phyloP scores from a whole-genome alignment of 495 filamentous ascomycete genomes.

The Diplogelasinospora grovesii region DNA sequence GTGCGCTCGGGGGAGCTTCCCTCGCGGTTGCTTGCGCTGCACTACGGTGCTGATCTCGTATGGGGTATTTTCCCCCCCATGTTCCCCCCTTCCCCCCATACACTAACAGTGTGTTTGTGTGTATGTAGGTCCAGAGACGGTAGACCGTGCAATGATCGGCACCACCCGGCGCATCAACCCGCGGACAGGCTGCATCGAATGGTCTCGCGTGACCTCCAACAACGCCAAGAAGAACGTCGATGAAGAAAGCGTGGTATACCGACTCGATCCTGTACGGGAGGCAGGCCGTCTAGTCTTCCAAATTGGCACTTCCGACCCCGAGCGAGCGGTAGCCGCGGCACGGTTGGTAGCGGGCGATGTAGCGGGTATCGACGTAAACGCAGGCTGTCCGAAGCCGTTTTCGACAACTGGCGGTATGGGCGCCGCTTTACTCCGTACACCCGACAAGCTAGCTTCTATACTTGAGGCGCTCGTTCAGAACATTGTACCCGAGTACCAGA shows the following conservation, averaged over 20 bases:
- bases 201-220: slow-evolving; percentile 66
- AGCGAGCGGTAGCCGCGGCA: slow-evolving; percentile 75
- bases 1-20: slow-evolving; percentile 93
- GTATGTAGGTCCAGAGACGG: slow-evolving; percentile 72
- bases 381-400: slow-evolving; percentile 95
- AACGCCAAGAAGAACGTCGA: slow-evolving; percentile 39
- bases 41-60: slow-evolving; percentile 94
- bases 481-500: slow-evolving; percentile 65
- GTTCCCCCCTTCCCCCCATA: slow-evolving; percentile 3
- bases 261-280: slow-evolving; percentile 71
- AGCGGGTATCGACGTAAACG: slow-evolving; percentile 91
- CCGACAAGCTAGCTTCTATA: slow-evolving; percentile 75
- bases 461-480: slow-evolving; percentile 72
- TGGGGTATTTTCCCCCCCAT: slow-evolving; percentile 57
- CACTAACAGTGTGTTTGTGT: neutral
- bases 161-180: slow-evolving; percentile 68
- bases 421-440: slow-evolving; percentile 75
- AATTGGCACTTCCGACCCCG: slow-evolving; percentile 76
- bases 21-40: slow-evolving; percentile 74
- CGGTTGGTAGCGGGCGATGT: slow-evolving; percentile 79
- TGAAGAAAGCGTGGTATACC: slow-evolving; percentile 70
- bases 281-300: slow-evolving; percentile 74
- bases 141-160: slow-evolving; percentile 86
- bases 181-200: slow-evolving; percentile 71
- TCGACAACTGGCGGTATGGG: slow-evolving; percentile 90